Evolutionary conservation across 2,329 filamentous ascomycete species (phyloP).

Genomic region (Penicillium sp.): DNA sequence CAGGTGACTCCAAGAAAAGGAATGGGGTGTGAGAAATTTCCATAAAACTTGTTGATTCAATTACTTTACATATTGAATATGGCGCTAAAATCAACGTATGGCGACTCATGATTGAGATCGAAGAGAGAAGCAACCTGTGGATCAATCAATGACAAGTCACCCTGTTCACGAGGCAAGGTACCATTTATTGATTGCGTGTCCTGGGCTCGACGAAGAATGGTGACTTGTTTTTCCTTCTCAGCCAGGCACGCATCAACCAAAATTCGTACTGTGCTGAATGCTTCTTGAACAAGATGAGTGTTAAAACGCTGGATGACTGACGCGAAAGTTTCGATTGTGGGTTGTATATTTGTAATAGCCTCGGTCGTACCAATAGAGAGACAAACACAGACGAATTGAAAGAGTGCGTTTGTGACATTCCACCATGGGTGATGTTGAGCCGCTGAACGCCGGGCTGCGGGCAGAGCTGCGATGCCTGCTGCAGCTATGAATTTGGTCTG

Average conservation of each 20-base stretch:
- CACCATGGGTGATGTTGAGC: conserved; percentile 43
- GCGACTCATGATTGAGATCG: not conserved
- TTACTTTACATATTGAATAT: not conserved
- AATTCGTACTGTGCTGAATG: not conserved
- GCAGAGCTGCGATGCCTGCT: conserved; percentile 35
- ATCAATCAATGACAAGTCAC: not conserved
- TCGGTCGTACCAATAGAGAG: conserved; percentile 43
- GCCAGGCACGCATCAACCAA: not conserved
- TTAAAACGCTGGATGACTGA: conserved; percentile 39
- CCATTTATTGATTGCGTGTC: not conserved
- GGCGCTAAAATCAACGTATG: not conserved
- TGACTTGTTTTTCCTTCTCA: not conserved
- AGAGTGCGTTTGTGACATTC: conserved; percentile 44
- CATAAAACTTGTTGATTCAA: not conserved
- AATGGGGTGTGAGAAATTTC: not conserved
- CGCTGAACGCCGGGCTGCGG: conserved; percentile 36
- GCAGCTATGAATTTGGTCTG: conserved; percentile 35
- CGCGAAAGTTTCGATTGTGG: conserved; percentile 40
- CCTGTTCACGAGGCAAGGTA: not conserved
- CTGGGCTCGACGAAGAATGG: not conserved
- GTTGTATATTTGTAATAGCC: conserved; percentile 36
- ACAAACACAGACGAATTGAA: conserved; percentile 45
- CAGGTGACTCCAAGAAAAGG: not conserved
- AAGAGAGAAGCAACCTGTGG: not conserved
- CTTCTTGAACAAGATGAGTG: conserved; percentile 4